Base-by-base conservation (phyloP, 768 basidiomycete genomes). In the Psilocybe cyanescens region DNA sequence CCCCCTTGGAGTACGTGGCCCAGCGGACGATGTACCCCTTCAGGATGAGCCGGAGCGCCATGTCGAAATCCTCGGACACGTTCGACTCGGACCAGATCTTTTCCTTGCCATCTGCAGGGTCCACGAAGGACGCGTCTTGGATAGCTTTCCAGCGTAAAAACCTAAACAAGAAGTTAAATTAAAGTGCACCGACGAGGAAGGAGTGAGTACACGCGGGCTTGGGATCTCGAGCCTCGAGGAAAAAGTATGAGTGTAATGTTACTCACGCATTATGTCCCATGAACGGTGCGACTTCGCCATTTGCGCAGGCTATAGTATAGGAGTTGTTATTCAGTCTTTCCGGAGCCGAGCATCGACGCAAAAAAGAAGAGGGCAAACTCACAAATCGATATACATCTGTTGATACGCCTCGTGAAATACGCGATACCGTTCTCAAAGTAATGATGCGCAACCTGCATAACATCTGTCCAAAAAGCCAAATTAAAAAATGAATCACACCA, bases 351-450 rank as follows among this genome's bases (percentile, higher is more conserved):
- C 24, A 24, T 24, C 24, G 0, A 24, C 0, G 24, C 24, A 24
- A 33, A 28, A 16, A 41, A 1, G 78, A 68, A 71, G 80, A 41
- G 30, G 35, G 53, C 41, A 59, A n/a, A 72, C 79, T 8, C 80
- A 89, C 86, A 89, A 83, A 81, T 90, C 73, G 80, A 90, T 78
- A 82, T 93, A 65, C 79, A 87, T 72, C 81, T 77, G 69, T 95
- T 93, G 72, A 95, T 89, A 61, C 91, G 80, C 62, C 84, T 82
- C 16, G 94, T 94, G 75, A 95, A 95, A 73, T 88, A 89, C 12
- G 92, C 84, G 64, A 95, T 86, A 67, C 90, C 91, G 67, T 93
- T 94, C 74, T 97, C 94, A 68, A 96, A 95, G 74, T 92, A 95
- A 72, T 94, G 90, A 70, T 88, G 79, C 0, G 85, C 91, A 59